Base-by-base conservation (phyloP, 2,329 filamentous ascomycete species). In the Stachybotrys chlorohalonatus region DNA sequence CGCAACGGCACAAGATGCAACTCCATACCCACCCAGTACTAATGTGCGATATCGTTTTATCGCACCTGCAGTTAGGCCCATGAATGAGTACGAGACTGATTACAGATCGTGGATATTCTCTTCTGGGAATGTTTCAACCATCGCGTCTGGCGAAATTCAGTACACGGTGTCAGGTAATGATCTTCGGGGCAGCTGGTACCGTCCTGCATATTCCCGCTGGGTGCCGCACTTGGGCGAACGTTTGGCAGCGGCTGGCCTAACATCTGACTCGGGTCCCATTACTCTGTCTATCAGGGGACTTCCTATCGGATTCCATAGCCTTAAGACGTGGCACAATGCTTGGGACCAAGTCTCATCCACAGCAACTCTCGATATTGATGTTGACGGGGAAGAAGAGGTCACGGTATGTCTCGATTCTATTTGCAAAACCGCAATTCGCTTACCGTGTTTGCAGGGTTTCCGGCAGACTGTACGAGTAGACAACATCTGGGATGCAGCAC, bases 401-500 rank as follows among this genome's bases (percentile, higher is more conserved):
- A 32, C 30, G 24, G 49, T 51, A 15, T 16, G 49, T 42, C 2
- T 13, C 36, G 8, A 42, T 42, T 5, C 2, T 13, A 5, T 42
- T 9, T 42, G 36, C 36, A 13, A 42, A 42, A 9, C 24, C 24
- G 4, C 8, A 42, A 13, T 42, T 42, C 9, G 36, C 36, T 42
- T 42, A 42, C 36, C 8, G 6, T 42, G 8, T 5, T 9, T 42
- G 2, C 36, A 42, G 36, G 36, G 36, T 13, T 42, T 42, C 36
- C 8, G 36, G 36, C 49, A 51, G 32, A 32, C 4, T 13, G 16
- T 51, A 15, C 49, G 66, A 3, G 56, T 60, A 2, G 64, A 67
- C 54, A 69, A 66, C 51, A 61, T 68, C 15, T 69, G 65, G 65
- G 62, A 68, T 42, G 52, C 66, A 11, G 61, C 62, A 8, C 55